Evolutionary conservation across 768 basidiomycete genomes (phyloP), one percentile per base, ranked within the genome.

Genomic region (Kwoniella pini): DNA sequence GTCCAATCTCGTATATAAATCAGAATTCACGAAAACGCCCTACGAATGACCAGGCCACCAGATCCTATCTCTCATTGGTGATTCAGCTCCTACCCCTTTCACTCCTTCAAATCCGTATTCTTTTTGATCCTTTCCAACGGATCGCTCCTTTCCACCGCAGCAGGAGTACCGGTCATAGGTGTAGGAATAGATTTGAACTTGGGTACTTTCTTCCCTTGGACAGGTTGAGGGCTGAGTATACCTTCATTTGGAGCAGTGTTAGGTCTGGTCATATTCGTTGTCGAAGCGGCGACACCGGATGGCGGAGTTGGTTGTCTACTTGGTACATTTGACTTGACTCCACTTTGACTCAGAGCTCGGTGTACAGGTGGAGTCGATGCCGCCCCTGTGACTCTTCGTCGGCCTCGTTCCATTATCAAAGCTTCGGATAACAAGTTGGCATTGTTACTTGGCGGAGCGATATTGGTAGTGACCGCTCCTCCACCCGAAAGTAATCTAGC

Each of bases 121-220:
- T 21, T 15, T 2, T 12, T 33, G n/a, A 4, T 51, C n/a, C 48
- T n/a, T 17, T 59, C 48, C 2, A 59, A 13, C 49, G 57, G 45
- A 49, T 42, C 48, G 30, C 36, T 27, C 31, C 38, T 54, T 42
- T 53, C 51, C 15, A 17, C 28, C 7, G 52, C 31, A 19, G 45
- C 52, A 11, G 64, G 64, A 33, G 57, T 64, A n/a, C 31, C 36
- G 3, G 31, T 15, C 9, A 63, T 5, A 27, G 67, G 68, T 17
- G 64, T 55, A 28, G 68, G 68, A 17, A 69, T 58, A 24, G 64
- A 65, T 48, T 69, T 69, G 64, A 69, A 69, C 36, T 63, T 66
- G 3, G 60, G 57, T n/a, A 50, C 61, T 17, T 55, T 55, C 55
- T 49, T 63, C n/a, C 51, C 62, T 17, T 53, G 58, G 7, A 63